These are phyloP conservation scores for Wolfiporia cocos DNA, from an alignment of 1,284 basidiomycete species.

Conservation along the genomic window DNA sequence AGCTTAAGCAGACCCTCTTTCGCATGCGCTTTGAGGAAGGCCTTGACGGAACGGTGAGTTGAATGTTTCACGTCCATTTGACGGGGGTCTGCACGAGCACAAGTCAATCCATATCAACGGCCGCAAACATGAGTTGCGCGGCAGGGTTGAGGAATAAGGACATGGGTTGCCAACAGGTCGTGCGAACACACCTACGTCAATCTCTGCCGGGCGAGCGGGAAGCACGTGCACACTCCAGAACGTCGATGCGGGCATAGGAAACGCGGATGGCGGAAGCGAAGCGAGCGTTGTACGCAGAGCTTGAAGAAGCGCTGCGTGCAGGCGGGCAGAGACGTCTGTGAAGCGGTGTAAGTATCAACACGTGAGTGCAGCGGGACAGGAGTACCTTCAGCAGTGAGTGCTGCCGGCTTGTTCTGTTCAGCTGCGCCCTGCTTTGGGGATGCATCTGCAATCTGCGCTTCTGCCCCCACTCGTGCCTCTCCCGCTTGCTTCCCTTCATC, in stretches of 20 bases:
- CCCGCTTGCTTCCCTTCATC: slow-evolving; percentile 7
- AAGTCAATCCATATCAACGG: too few relatives aligned
- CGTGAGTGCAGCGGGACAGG: neutral
- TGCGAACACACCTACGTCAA: too few relatives aligned
- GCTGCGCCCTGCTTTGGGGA: neutral
- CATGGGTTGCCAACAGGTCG: too few relatives aligned
- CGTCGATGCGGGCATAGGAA: slow-evolving; percentile 72
- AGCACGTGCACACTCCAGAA: slow-evolving; percentile 78
- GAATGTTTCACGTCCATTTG: slow-evolving; percentile 67
- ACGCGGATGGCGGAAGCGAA: slow-evolving; percentile 42
- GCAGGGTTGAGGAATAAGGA: too few relatives aligned
- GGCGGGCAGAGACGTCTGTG: slow-evolving; percentile 57
- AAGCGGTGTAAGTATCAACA: neutral
- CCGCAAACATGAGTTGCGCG: too few relatives aligned
- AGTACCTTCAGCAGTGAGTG: neutral
- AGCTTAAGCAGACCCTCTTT: slow-evolving; percentile 68
- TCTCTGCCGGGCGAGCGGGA: slow-evolving; percentile 63
- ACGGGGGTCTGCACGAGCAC: too few relatives aligned
- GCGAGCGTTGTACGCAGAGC: slow-evolving; percentile 46
- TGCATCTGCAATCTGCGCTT: neutral
- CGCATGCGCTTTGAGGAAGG: slow-evolving; percentile 71
- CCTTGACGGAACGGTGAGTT: slow-evolving; percentile 72
- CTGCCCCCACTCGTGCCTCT: neutral
- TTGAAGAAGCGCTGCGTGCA: slow-evolving; percentile 70
- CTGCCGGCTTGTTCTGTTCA: neutral